phyloP scores from a whole-genome alignment of 2,329 filamentous ascomycete species.

The Talaromyces sp. region DNA sequence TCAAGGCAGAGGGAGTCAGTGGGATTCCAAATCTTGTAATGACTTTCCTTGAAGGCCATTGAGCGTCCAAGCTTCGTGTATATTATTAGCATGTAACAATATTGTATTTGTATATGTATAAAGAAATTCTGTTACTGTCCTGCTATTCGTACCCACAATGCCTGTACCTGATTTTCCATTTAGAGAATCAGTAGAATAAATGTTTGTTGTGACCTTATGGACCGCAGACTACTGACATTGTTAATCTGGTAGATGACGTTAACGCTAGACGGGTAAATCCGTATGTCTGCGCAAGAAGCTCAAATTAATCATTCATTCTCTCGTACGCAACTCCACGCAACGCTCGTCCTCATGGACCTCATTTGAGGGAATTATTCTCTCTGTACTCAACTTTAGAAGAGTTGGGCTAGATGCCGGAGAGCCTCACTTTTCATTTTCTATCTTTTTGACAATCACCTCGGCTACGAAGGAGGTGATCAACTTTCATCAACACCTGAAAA shows the following conservation, averaged over 20 bases:
- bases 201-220: too few species aligned
- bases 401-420: neutral
- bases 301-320: neutral
- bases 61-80: neutral
- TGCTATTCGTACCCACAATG: neutral
- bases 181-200: too few species aligned
- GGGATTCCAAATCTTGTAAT: slow-evolving; percentile 43
- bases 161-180: too few species aligned
- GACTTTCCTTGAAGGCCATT: slow-evolving; percentile 37
- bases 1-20: slow-evolving; percentile 78
- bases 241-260: neutral
- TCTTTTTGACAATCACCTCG: neutral
- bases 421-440: neutral
- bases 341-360: neutral
- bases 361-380: too few species aligned
- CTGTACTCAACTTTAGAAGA: neutral
- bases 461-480: neutral
- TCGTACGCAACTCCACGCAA: neutral
- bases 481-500: neutral
- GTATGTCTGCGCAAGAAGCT: neutral
- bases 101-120: neutral
- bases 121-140: neutral
- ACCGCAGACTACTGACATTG: too few species aligned
- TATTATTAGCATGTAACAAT: neutral
- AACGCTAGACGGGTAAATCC: slow-evolving; percentile 8